Conservation (phyloP, 2,329 filamentous ascomycete genomes). For the Drechslerella coelobrocha region DNA sequence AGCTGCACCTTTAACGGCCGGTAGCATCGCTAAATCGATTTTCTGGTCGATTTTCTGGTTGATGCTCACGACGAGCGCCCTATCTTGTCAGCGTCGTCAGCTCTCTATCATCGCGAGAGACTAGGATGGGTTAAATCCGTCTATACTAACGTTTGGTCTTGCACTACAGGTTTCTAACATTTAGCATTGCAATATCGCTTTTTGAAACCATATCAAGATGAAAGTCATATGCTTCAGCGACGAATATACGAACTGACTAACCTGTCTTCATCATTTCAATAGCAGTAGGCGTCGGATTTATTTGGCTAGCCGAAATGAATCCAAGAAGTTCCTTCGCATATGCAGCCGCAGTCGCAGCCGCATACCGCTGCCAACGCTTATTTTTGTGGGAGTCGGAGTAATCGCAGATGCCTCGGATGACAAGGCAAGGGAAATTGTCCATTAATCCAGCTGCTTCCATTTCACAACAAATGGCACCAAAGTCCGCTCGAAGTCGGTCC, state of each 20-base stretch:
- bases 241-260: background rate
- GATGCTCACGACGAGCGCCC: background rate
- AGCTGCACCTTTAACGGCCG: slow-evolving; percentile 35
- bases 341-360: background rate
- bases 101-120: background rate
- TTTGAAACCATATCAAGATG: background rate
- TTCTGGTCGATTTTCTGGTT: slow-evolving; percentile 4
- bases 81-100: slow-evolving; percentile 3
- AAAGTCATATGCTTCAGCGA: background rate
- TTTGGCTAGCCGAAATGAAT: slow-evolving; percentile 3
- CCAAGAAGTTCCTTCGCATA: slow-evolving; percentile 10
- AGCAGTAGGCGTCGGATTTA: background rate
- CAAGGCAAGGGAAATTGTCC: background rate
- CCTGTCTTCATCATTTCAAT: slow-evolving; percentile 1
- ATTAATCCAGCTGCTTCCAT: too few relatives aligned
- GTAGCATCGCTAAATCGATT: slow-evolving; percentile 13
- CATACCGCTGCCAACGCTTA: background rate
- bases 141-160: background rate
- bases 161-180: too few relatives aligned
- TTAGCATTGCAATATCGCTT: too few relatives aligned
- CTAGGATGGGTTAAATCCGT: too few relatives aligned
- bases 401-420: background rate
- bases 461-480: slow-evolving; percentile 6
- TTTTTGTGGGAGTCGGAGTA: background rate
- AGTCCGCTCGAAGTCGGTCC: background rate